Base-by-base conservation (phyloP, 345 rosid species). In the Euphorbia pulcherrima region DNA sequence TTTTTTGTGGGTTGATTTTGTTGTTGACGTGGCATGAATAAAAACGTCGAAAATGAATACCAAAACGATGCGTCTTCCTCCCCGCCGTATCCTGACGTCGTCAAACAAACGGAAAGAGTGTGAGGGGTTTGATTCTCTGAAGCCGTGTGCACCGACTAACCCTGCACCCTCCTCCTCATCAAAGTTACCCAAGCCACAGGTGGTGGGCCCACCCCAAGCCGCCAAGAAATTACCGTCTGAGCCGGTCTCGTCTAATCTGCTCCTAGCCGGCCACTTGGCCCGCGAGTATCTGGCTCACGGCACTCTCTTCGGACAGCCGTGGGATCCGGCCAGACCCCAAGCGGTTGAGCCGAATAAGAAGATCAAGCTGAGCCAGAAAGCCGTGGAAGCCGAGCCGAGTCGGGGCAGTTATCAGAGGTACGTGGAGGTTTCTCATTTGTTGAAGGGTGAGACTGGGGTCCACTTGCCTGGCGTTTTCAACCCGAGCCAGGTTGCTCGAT, bases 51-150 rank as follows among this genome's bases (percentile, higher is more conserved):
- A 50, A 52, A 87, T 81, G 87, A 84, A 78, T 71, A 84, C 90
- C 88, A 80, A 85, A 81, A 82, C 88, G 84, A 92, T 92, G 98
- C 96, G 98, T 71, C 84, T 87, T 20, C 92, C 90, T 44, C 85
- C 97, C 64, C 88, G 92, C 59, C 95, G 94, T 47, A 82, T 83
- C 65, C 58, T 82, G 75, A 84, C 90, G 76, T 71, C 90, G 76
- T 71, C 88, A 54, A 83, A 75, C 69, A 91, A 88, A 79, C 87
- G 90, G 23, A 87, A 86, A 62, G 90, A 87, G 24, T 77, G 84
- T 78, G 92, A 80, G 26, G 75, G 74, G 20, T 71, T 75, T 70
- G 81, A 82, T 80, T 62, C 76, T 3, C 72, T 54, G 47, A 67
- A 70, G 41, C 68, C 79, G 72, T 53, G 64, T 12, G 6, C 68